Percentiles rank a stretch among this genome's conserved stretches.
Conservation (phyloP, 129 eudicot species). For the Escallonia herrerae region DNA sequence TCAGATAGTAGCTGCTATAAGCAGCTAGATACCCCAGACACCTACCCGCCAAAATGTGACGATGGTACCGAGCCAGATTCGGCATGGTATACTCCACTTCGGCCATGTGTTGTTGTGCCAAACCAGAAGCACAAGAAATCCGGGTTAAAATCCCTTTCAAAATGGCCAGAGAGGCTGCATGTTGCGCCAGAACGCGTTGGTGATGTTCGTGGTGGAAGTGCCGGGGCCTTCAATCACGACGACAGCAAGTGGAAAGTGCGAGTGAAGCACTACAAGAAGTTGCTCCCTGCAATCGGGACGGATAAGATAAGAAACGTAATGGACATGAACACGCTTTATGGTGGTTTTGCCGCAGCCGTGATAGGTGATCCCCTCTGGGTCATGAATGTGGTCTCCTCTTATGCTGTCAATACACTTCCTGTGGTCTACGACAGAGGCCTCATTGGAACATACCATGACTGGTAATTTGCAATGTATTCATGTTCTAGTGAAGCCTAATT, state of each 20-base stretch:
- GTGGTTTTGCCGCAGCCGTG: conserved; percentile 89
- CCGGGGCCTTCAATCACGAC: conserved; percentile 71
- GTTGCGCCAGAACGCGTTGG: conserved; percentile 74
- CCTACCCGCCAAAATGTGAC: conserved; percentile 88
- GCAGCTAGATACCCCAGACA: conserved; percentile 66
- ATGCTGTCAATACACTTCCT: conserved; percentile 73
- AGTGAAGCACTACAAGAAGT: conserved; percentile 84
- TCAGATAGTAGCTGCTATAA: conserved; percentile 70
- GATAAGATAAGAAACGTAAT: conserved; percentile 82
- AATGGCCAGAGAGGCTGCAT: conserved; percentile 80
- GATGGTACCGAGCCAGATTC: conserved; percentile 94
- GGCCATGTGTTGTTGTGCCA: conserved; percentile 86
- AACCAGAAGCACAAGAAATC: conserved; percentile 47
- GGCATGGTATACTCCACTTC: conserved; percentile 90
- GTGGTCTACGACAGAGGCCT: conserved; percentile 94
- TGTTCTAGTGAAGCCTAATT: background rate
- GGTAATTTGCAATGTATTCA: conserved; percentile 39
- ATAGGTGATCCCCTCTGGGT: conserved; percentile 82
- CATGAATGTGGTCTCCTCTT: conserved; percentile 92
- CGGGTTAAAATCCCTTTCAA: conserved; percentile 47
- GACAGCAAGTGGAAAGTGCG: conserved; percentile 80
- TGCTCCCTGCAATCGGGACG: conserved; percentile 76
- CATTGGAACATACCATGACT: conserved; percentile 86
- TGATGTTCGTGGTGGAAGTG: conserved; percentile 81
- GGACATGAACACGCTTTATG: conserved; percentile 94